Evolutionary conservation across 2,329 filamentous ascomycete species (phyloP), one percentile per base, ranked within the genome.

Genomic region (Berkeleyomyces basicola): DNA sequence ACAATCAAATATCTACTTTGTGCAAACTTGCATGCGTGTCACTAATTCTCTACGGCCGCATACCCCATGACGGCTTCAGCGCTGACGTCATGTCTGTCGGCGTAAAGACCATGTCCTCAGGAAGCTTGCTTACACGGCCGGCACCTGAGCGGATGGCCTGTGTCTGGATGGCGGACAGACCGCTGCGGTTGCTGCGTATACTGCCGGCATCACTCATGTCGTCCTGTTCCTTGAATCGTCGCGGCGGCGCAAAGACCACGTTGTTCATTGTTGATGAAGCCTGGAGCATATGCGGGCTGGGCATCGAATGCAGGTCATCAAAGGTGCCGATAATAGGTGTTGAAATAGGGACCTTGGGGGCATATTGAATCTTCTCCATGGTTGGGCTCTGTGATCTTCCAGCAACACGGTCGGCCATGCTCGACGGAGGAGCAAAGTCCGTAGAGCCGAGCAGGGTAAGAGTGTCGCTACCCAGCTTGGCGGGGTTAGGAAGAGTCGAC

Each of bases 371-470:
- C 67, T 82, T 78, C 71, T 85, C 83, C 59, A 83, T 82, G 4
- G 81, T 71, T 9, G 83, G 83, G 68, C 82, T 85, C 68, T 85
- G 82, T 5, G 82, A 80, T 49, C 83, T 78, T 55, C 92, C 92
- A 61, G 82, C 80, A 66, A 81, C 83, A 65, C 85, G 82, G 43
- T 92, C 88, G 66, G 77, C 78, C 70, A 83, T 79, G 16, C 74
- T 79, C 31, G 81, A 77, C 1, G 88, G 90, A 33, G 93, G 93
- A 0, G 93, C 93, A 73, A 96, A 97, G 68, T 96, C 92, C 63
- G 86, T 81, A 0, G 90, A 79, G 59, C 76, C 75, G 67, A 84
- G 68, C 75, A 87, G 72, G 55, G 87, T 83, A 67, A 95, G 85
- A 2, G 82, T 80, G 71, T 96, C 90, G 65, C 95, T 91, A 69